Percentiles rank a stretch among this genome's conserved stretches.
phyloP scores from a whole-genome alignment of 2,329 filamentous ascomycete genomes.

The Arachnomyces sp. region DNA sequence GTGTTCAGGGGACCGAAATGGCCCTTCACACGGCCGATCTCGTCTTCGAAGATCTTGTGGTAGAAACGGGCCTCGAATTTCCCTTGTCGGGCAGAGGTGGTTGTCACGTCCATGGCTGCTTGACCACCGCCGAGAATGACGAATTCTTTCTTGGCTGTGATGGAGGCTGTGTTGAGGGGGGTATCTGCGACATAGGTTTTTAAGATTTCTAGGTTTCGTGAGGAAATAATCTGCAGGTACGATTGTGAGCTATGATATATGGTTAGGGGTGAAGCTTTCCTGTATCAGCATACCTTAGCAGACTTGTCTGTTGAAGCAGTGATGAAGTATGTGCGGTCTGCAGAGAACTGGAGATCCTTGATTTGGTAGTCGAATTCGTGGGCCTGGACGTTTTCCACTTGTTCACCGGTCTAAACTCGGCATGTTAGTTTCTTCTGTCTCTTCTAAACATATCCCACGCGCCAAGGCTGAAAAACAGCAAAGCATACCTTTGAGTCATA shows the following conservation, averaged over 20 bases:
- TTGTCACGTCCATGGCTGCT: constrained; percentile 97
- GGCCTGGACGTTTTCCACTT: constrained; percentile 68
- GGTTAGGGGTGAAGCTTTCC: neutral
- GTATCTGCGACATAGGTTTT: constrained; percentile 92
- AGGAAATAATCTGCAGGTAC: constrained; percentile 61
- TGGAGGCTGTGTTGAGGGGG: constrained; percentile 88
- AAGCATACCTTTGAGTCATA: constrained; percentile 75
- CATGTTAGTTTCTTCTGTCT: neutral
- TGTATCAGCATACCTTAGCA: constrained; percentile 57
- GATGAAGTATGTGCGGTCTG: constrained; percentile 95
- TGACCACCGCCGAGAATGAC: constrained; percentile 97
- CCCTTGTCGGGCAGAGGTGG: constrained; percentile 84
- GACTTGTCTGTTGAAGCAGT: constrained; percentile 97
- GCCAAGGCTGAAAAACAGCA: neutral
- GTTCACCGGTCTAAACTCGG: constrained; percentile 58
- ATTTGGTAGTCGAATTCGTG: constrained; percentile 80
- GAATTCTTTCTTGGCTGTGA: constrained; percentile 93
- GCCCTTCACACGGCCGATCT: constrained; percentile 91
- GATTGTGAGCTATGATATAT: constrained; percentile 4
- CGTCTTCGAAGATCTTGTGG: constrained; percentile 99
- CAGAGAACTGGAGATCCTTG: constrained; percentile 89
- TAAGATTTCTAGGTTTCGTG: constrained; percentile 77
- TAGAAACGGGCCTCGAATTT: constrained; percentile 99
- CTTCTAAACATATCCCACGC: neutral
- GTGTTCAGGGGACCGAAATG: constrained; percentile 98